Conservation (phyloP, 306 rosid genomes). For the Malus sylvestris region DNA sequence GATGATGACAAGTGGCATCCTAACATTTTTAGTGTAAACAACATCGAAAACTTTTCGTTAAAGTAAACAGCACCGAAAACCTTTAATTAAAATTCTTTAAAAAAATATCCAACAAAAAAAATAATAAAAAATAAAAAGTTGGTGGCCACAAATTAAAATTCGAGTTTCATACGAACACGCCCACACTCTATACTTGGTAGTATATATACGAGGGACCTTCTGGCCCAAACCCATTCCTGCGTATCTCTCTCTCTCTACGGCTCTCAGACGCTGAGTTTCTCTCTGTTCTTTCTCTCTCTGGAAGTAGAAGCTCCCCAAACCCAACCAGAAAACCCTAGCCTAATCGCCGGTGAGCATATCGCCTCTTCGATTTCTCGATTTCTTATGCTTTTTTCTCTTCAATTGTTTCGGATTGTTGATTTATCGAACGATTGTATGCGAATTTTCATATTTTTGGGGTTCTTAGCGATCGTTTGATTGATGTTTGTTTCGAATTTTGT, state of each 20-base stretch:
- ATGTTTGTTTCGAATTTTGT: neutral
- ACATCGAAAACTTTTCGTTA: accelerated
- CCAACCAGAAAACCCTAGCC: conserved; percentile 4
- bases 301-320: neutral
- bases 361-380: neutral
- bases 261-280: neutral
- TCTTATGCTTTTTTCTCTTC: neutral
- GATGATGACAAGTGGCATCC: too few species aligned
- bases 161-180: neutral
- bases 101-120: too few species aligned
- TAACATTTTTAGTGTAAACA: too few species aligned
- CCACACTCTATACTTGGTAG: neutral
- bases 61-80: too few species aligned
- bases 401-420: neutral
- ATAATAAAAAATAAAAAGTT: neutral
- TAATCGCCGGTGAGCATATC: conserved; percentile 1
- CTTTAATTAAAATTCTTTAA: accelerated
- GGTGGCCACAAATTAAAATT: conserved; percentile 8
- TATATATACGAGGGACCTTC: neutral
- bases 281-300: neutral
- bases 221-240: neutral
- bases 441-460: neutral
- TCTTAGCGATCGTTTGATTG: neutral
- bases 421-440: neutral
- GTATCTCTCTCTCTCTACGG: neutral